Evolutionary conservation across 257 asterid species (phyloP).

Genomic region (Fraxinus pennsylvanica): DNA sequence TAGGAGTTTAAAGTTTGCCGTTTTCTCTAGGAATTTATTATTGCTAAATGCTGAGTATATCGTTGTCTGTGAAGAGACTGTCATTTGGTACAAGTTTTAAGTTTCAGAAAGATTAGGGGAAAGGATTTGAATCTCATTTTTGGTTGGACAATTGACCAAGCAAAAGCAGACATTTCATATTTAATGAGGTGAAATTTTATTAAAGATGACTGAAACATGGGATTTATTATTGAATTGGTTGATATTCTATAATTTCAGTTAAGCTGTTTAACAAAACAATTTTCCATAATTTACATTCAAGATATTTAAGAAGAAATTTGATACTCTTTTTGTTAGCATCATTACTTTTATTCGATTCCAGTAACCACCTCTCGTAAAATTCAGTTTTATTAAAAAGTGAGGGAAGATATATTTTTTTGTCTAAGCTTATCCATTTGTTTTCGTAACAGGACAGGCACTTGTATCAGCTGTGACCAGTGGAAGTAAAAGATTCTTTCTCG

Average conservation of each 20-base stretch:
- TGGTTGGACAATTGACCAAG: neutral
- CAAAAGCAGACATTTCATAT: neutral
- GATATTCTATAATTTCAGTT: neutral
- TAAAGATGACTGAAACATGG: neutral
- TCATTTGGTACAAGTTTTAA: no score
- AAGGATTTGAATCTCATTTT: neutral
- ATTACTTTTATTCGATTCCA: no score
- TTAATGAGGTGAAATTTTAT: neutral
- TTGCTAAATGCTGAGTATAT: no score
- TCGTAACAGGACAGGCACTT: constrained; percentile 70
- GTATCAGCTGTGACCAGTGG: constrained; percentile 90
- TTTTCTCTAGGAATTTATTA: no score
- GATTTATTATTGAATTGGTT: neutral
- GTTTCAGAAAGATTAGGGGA: neutral
- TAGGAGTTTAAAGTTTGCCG: no score
- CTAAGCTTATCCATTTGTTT: constrained; percentile 1
- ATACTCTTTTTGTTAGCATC: neutral
- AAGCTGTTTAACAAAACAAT: neutral
- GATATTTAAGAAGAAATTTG: neutral
- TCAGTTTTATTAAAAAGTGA: no score
- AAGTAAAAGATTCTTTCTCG: constrained; percentile 73
- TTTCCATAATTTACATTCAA: neutral
- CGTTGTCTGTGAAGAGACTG: no score
- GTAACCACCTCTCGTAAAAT: neutral
- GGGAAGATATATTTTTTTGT: no score